A percentile compares a stretch with the other conserved stretches of the same genome.
Evolutionary conservation across 2,329 filamentous ascomycete species (phyloP).

Genomic region (Xylariomycetidae sp.): DNA sequence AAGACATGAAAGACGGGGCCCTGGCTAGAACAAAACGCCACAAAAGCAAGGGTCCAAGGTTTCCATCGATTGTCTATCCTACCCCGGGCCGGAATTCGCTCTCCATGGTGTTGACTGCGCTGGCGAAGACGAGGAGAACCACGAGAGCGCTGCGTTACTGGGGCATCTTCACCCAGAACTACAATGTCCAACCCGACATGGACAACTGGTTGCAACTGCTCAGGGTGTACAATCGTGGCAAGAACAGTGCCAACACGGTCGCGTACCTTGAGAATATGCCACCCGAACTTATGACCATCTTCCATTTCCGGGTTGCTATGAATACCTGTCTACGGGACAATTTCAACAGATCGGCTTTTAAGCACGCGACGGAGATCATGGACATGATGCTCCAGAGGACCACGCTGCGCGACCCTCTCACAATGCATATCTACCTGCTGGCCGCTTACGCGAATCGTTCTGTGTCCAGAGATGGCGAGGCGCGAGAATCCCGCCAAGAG

Average conservation of each 20-base stretch:
- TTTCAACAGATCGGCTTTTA: slow-evolving; percentile 64
- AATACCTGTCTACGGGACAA: slow-evolving; percentile 68
- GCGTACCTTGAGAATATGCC: slow-evolving; percentile 54
- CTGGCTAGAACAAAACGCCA: too few relatives aligned
- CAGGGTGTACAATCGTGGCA: slow-evolving; percentile 57
- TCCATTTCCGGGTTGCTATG: slow-evolving; percentile 68
- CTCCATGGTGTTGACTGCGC: slow-evolving; percentile 61
- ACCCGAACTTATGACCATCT: slow-evolving; percentile 33
- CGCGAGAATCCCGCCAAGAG: too few relatives aligned
- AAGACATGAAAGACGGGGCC: too few relatives aligned
- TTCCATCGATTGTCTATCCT: slow-evolving; percentile 28
- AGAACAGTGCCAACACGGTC: slow-evolving; percentile 57
- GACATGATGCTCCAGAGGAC: slow-evolving; percentile 50
- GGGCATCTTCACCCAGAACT: slow-evolving; percentile 58
- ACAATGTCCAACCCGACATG: slow-evolving; percentile 62
- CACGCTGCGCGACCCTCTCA: slow-evolving; percentile 41
- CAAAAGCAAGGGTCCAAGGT: too few relatives aligned
- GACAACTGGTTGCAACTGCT: slow-evolving; percentile 67
- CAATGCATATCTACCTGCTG: slow-evolving; percentile 51
- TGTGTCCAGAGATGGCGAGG: too few relatives aligned
- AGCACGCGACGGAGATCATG: slow-evolving; percentile 59
- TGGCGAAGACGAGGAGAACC: slow-evolving; percentile 53
- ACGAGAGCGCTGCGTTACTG: slow-evolving; percentile 70
- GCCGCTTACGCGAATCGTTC: slow-evolving; percentile 45
- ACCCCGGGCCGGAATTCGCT: slow-evolving; percentile 53